Percentiles rank a stretch among this genome's conserved stretches.
These are phyloP conservation scores for Hericium coralloides DNA, from an alignment of 768 basidiomycete species.

Conservation along the genomic window DNA sequence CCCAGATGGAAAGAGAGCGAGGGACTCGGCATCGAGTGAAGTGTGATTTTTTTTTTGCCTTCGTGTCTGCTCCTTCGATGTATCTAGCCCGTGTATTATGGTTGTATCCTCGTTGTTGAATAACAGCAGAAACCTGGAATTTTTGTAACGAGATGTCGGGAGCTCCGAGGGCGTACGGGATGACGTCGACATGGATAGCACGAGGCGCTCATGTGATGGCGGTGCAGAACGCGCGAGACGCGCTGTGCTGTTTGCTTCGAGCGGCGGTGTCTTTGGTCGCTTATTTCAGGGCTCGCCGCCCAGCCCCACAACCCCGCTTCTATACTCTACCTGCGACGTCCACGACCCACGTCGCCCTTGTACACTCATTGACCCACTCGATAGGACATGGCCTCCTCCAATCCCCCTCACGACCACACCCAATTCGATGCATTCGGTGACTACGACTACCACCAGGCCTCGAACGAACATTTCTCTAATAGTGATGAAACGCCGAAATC, in stretches of 20 bases:
- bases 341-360: neutral
- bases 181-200: neutral
- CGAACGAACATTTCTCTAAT: neutral
- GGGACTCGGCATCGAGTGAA: constrained; percentile 23
- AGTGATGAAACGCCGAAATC: too few relatives aligned
- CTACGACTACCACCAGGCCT: neutral
- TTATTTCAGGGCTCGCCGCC: too few relatives aligned
- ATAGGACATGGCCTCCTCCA: neutral
- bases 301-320: too few relatives aligned
- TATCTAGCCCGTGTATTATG: neutral
- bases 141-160: neutral
- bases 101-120: too few relatives aligned
- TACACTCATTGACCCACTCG: too few relatives aligned
- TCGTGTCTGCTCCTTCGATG: neutral
- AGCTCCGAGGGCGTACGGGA: neutral
- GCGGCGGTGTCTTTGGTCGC: too few relatives aligned
- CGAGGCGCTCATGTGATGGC: neutral
- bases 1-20: constrained; percentile 28
- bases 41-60: neutral
- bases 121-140: too few relatives aligned
- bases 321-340: neutral
- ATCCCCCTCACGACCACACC: neutral
- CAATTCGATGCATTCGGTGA: neutral
- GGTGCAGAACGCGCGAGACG: neutral
- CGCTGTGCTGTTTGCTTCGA: neutral